These are phyloP conservation scores for Larix sibirica DNA, from an alignment of 83 land plant species.

Conservation along the genomic window DNA sequence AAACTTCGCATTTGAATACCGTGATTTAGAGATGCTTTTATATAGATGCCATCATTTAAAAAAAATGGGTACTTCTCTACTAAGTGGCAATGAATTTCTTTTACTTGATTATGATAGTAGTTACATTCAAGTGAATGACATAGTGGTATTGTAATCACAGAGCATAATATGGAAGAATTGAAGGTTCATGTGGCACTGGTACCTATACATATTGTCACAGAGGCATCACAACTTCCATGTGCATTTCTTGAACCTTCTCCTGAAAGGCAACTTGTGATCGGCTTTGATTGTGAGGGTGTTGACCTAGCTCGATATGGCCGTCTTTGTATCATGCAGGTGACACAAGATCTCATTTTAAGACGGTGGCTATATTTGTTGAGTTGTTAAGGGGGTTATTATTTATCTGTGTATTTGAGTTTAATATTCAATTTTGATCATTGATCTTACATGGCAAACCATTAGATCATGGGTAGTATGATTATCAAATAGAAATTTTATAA, in stretches of 20 bases:
- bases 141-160: background rate
- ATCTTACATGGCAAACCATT: too few relatives aligned
- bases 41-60: too few relatives aligned
- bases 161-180: constrained; percentile 5
- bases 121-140: background rate
- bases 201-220: constrained; percentile 68
- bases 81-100: too few relatives aligned
- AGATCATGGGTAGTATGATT: too few relatives aligned
- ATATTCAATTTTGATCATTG: too few relatives aligned
- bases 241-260: constrained; percentile 71
- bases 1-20: too few relatives aligned
- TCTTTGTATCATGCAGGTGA: constrained; percentile 92
- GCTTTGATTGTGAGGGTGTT: constrained; percentile 95
- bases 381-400: background rate
- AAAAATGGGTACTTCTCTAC: too few relatives aligned
- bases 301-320: constrained; percentile 81
- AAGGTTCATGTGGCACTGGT: constrained; percentile 29
- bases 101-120: too few relatives aligned
- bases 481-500: too few relatives aligned
- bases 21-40: too few relatives aligned
- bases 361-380: background rate
- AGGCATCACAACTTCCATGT: constrained; percentile 66
- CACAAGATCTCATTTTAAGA: background rate
- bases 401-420: too few relatives aligned
- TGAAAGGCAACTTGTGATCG: constrained; percentile 56